These are phyloP conservation scores for Dendrothele bispora DNA, from an alignment of 768 basidiomycete species.

Conservation along the genomic window DNA sequence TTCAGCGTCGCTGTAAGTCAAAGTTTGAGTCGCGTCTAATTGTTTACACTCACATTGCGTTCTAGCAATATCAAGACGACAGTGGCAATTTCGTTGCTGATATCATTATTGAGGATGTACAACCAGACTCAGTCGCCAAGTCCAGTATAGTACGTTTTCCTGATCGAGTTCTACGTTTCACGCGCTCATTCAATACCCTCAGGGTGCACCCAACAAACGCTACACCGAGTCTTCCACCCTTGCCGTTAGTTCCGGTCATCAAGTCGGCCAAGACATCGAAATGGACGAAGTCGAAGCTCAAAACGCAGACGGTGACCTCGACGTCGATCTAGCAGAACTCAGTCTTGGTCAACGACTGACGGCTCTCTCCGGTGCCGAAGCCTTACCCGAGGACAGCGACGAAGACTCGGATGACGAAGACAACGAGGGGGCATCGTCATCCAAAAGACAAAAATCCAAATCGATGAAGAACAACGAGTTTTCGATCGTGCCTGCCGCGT, in stretches of 20 bases:
- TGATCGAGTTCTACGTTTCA: neutral
- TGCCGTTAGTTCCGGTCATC: constrained; percentile 66
- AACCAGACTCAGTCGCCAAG: constrained; percentile 19
- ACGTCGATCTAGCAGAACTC: constrained; percentile 86
- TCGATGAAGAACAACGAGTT: constrained; percentile 35
- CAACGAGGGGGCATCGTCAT: constrained; percentile 22
- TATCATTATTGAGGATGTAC: constrained; percentile 43
- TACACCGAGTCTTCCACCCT: constrained; percentile 66
- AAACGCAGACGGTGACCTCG: constrained; percentile 67
- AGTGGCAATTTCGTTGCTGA: constrained; percentile 53
- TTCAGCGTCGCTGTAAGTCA: constrained; percentile 63
- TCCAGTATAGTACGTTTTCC: constrained; percentile 14
- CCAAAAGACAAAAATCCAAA: constrained; percentile 31
- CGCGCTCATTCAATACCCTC: neutral
- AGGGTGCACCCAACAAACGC: constrained; percentile 57
- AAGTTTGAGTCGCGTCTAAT: constrained; percentile 2
- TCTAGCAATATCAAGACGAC: constrained; percentile 55
- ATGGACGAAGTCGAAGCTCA: constrained; percentile 49
- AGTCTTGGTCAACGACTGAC: constrained; percentile 89
- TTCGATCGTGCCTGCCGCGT: constrained; percentile 70
- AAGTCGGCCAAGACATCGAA: constrained; percentile 60
- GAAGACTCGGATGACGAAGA: constrained; percentile 44
- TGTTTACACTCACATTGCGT: constrained; percentile 8
- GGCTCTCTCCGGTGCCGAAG: constrained; percentile 59
- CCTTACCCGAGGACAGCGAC: constrained; percentile 32